Base-by-base conservation (phyloP, 164 flowering plant genomes). In the Tetrastigma voinierianum region DNA sequence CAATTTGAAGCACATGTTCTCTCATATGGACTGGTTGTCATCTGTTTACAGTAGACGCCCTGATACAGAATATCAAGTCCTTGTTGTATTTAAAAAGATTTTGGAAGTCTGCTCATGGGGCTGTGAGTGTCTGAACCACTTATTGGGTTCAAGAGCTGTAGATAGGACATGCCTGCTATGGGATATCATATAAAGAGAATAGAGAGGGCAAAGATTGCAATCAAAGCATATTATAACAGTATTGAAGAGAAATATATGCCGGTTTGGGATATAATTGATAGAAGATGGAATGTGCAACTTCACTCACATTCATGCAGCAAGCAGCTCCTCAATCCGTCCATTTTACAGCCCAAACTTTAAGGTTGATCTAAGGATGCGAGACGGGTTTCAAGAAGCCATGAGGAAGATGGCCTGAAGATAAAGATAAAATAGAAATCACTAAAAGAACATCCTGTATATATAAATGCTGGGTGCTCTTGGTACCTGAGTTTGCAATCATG, bases 141-240 rank as follows among this genome's bases (percentile, higher is more conserved):
- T 40, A 56, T 87, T 65, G 70, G 67, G 83, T 21, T 68, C 86
- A 46, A 78, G 91, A 74, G 78, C 82, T 44, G 87, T 85, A 52
- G 90, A 84, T 73, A 87, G 40, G 91, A 87, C 67, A 79, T 83
- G 85, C 90, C 95, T 65, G 86, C 88, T 9, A 86, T 87, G 82
- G 91, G 95, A 4, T 87, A 85, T 71, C 69, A 87, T 15, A 84
- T 80, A 48, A 89, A 86, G 73, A 89, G 82, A 55, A 79, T 89
- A n/a, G 90, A 86, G 57, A 81, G 79, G 76, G 90, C 89, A 57
- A 89, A 89, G 72, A 21, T 71, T 53, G 69, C 72, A 40, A 87
- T 87, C 62, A 87, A 86, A 74, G 61, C 68, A 24, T 79, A 82
- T 71, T 89, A 82, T 59, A 82, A 82, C 68, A 84, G 83, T 3